These are phyloP conservation scores for Picochlorum costavermella DNA, from an alignment of 139 green algal genomes.

Conservation along the genomic window DNA sequence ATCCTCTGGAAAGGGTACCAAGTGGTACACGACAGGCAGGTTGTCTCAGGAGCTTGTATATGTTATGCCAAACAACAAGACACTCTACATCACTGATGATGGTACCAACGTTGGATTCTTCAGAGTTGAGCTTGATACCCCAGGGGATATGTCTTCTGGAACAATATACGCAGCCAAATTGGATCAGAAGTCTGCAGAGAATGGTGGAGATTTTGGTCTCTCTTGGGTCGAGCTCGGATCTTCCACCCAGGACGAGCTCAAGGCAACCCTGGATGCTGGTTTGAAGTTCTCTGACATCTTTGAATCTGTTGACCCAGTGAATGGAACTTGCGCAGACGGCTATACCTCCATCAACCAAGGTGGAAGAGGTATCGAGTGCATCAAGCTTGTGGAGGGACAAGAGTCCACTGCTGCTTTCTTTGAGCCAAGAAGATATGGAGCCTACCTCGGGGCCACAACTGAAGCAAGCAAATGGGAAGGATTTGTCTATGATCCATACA, in stretches of 20 bases:
- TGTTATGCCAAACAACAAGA: conserved; percentile 36
- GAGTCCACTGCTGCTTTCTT: conserved; percentile 41
- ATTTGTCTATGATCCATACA: conserved; percentile 24
- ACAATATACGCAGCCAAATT: conserved; percentile 13
- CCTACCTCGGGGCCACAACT: conserved; percentile 37
- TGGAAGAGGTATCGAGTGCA: conserved; percentile 29
- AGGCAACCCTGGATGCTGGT: background rate
- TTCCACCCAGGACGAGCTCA: conserved; percentile 16
- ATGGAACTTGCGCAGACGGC: conserved; percentile 29
- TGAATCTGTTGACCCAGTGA: conserved; percentile 11
- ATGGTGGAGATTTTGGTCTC: conserved; percentile 18
- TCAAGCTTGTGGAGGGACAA: conserved; percentile 35
- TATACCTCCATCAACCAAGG: conserved; percentile 25
- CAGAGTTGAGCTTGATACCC: conserved; percentile 10
- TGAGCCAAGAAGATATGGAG: conserved; percentile 40
- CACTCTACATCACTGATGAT: conserved; percentile 41
- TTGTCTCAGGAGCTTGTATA: conserved; percentile 22
- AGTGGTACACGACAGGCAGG: conserved; percentile 30
- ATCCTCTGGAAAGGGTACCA: background rate
- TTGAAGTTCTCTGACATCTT: conserved; percentile 41
- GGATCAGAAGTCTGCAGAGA: conserved; percentile 5
- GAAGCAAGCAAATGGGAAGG: conserved; percentile 58
- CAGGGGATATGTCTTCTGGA: conserved; percentile 19
- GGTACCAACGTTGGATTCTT: conserved; percentile 23
- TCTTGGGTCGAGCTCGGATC: conserved; percentile 25